Conservation (phyloP, 257 asterid genomes). For the Osmanthus fragrans region DNA sequence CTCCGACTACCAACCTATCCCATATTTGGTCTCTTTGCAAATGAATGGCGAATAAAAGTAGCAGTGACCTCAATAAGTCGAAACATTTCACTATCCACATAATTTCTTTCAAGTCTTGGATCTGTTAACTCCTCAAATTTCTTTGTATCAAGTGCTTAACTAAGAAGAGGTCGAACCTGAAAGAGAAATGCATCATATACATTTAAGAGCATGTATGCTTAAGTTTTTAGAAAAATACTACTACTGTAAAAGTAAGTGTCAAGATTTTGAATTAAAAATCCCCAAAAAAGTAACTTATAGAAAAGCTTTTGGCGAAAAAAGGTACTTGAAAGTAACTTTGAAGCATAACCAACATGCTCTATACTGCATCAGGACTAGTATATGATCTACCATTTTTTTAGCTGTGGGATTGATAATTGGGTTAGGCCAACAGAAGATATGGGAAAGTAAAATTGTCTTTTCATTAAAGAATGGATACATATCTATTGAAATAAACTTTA, state of each 20-base stretch:
- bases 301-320: too few species aligned
- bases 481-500: too few species aligned
- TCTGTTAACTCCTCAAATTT: constrained; percentile 41
- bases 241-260: neutral
- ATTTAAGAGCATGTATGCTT: too few species aligned
- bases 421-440: too few species aligned
- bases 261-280: too few species aligned
- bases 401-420: too few species aligned
- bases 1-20: constrained; percentile 37
- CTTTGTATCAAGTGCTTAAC: constrained; percentile 37
- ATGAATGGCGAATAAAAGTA: constrained; percentile 33
- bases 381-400: too few species aligned
- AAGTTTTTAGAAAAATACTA: neutral
- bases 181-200: neutral
- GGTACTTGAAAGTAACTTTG: too few species aligned
- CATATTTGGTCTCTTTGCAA: constrained; percentile 56
- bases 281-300: neutral
- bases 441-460: too few species aligned
- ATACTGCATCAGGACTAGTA: too few species aligned
- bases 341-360: too few species aligned
- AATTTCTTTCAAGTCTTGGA: constrained; percentile 38
- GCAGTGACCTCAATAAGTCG: neutral
- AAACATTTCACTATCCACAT: constrained; percentile 41
- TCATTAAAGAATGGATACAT: too few species aligned
- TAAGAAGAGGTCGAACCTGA: constrained; percentile 54